Base-by-base conservation (phyloP, 331 rosid genomes). In the Quercus tomentella region DNA sequence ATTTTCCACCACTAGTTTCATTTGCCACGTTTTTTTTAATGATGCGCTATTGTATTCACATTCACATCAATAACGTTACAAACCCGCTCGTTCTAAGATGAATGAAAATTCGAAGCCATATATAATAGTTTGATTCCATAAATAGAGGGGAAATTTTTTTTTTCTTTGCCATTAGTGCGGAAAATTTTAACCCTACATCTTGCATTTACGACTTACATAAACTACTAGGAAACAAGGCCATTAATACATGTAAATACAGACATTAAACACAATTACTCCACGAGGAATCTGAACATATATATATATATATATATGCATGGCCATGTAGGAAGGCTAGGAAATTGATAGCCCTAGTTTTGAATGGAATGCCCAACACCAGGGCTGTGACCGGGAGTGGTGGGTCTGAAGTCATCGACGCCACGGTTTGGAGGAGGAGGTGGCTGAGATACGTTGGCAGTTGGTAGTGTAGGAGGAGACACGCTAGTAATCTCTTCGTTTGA, bases 301-400 rank as follows among this genome's bases (percentile, higher is more conserved):
- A 33, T 33, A 45, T 11, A 45, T 3, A 7, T 58, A 25, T 26
- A 58, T 22, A 3, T 58, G 30, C 41, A 49, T 12, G 15, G 17
- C 1, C 12, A 56, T 57, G 10, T 30, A 51, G 21, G 58, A 18
- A 3, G 18, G 15, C 43, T 2, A 43, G 17, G 7, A 6, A n/a
- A 43, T 6, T 15, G 22, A 17, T 6, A 22, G 58, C 28, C 76
- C 71, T 82, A 87, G 71, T 84, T 82, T 79, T 82, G 83, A 77
- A n/a, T 18, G 52, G 66, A 73, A 63, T 87, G 90, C 49, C 88
- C 91, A 60, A 87, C 86, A 23, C 88, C 91, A 15, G 87, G 88
- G 45, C 87, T 85, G 55, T 84, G 88, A 26, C 88, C 88, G 0
- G 91, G 91, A 8, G 58, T 21, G 0, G 88, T 84, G n/a, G 91